These are phyloP conservation scores for Penicillium cataractarum DNA, from an alignment of 495 filamentous ascomycete species.

Conservation along the genomic window DNA sequence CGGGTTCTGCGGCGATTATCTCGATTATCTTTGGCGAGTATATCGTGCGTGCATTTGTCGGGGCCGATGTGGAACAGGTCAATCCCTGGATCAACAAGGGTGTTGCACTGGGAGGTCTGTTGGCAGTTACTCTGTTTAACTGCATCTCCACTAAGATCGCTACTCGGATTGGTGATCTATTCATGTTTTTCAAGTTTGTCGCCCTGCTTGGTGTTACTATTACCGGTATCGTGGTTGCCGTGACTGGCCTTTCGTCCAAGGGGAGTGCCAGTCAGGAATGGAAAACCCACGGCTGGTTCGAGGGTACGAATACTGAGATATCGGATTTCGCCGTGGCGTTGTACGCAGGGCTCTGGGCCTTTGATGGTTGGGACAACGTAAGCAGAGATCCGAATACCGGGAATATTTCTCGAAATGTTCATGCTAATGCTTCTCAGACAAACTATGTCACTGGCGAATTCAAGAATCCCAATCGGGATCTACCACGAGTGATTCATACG, in stretches of 20 bases:
- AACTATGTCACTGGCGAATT: conserved; percentile 98
- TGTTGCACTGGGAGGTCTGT: conserved; percentile 76
- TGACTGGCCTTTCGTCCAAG: conserved; percentile 77
- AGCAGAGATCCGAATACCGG: conserved; percentile 28
- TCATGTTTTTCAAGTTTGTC: conserved; percentile 97
- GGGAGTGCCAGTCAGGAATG: conserved; percentile 81
- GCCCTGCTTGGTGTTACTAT: conserved; percentile 86
- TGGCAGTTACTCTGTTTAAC: conserved; percentile 80
- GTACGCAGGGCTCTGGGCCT: conserved; percentile 96
- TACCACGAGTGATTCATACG: conserved; percentile 94
- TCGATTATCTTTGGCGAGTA: conserved; percentile 98
- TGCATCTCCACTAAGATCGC: conserved; percentile 88
- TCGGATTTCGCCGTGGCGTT: conserved; percentile 88
- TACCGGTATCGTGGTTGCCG: conserved; percentile 85
- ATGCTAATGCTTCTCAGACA: conserved; percentile 50
- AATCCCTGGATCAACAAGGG: conserved; percentile 90
- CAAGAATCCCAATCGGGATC: conserved; percentile 83
- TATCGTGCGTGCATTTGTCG: conserved; percentile 80
- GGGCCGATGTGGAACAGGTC: conserved; percentile 73
- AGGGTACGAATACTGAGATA: conserved; percentile 76
- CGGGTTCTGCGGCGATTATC: conserved; percentile 90
- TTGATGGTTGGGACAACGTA: conserved; percentile 99
- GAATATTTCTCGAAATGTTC: background rate
- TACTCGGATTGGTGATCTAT: conserved; percentile 79
- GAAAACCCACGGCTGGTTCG: conserved; percentile 88